Base-by-base conservation (phyloP, 352 stramenopile genomes). In the Poterioochromonas sp. region DNA sequence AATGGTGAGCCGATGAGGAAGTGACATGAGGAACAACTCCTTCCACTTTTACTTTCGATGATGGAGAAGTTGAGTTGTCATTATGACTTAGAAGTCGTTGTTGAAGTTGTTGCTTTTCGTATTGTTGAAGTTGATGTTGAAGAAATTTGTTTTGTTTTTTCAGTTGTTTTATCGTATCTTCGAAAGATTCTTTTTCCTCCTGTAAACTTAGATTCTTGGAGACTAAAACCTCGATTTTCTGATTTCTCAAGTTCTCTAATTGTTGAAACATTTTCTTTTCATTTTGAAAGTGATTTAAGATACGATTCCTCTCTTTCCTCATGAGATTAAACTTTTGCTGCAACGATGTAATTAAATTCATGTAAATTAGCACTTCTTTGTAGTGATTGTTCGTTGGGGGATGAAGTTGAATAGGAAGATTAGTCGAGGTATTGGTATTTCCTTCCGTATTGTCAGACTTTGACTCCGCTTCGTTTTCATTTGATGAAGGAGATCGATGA, bases 221-320 rank as follows among this genome's bases (percentile, higher is more conserved):
- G 29, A 11, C 53, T 63, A 63, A 35, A 34, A 37, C 32, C 15
- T 71, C 26, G 8, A 41, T 5, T 26, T 71, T 5, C 2, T 49
- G 11, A 35, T 71, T 44, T n/a, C 62, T 8, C 3, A n/a, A 8
- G 12, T 71, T 71, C 26, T 63, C 53, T 32, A 63, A 29, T 71
- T 44, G 15, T 47, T 44, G 32, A 5, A 41, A 18, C 32, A 71
- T 47, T 43, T 32, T 43, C 40, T 71, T 18, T 12, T 71, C 62
- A 32, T 71, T 11, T 71, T 71, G 62, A 11, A 11, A 71, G 2
- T 71, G 62, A 43, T n/a, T 43, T 47, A 71, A 44, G 8, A 71
- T 44, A 5, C 62, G 29, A 71, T 71, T 71, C 20, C 62, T 43
- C 26, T 71, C 62, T 44, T 29, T 40, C 40, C 62, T 43, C 35